These are phyloP conservation scores for Cynanchum wilfordii DNA, from an alignment of 257 asterid species.

Conservation along the genomic window DNA sequence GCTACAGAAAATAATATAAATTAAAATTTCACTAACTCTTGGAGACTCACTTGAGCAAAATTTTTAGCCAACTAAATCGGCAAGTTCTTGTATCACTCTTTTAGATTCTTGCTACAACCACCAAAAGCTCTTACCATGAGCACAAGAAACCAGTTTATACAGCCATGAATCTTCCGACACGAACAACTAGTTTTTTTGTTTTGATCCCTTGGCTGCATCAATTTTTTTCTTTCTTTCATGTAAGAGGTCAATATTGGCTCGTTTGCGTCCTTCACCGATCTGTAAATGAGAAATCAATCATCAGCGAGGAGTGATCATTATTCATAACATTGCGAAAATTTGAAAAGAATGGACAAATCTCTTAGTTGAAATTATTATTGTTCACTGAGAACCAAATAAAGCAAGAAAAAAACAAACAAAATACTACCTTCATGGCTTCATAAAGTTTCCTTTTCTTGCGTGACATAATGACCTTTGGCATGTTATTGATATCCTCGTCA, in stretches of 20 bases:
- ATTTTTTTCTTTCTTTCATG: constrained; percentile 42
- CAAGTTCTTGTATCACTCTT: neutral
- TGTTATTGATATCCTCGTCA: constrained; percentile 43
- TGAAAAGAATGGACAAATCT: neutral
- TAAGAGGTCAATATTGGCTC: constrained; percentile 24
- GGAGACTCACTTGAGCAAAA: constrained; percentile 9
- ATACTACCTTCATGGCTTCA: constrained; percentile 58
- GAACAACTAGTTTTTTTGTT: constrained; percentile 1
- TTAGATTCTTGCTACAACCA: neutral
- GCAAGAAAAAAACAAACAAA: neutral
- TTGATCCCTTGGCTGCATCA: constrained; percentile 41
- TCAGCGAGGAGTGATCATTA: neutral
- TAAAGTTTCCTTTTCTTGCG: constrained; percentile 55
- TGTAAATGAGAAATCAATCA: constrained; percentile 26
- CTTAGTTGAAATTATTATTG: neutral
- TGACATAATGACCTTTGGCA: constrained; percentile 48
- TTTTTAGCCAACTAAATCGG: constrained; percentile 20
- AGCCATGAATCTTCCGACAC: neutral
- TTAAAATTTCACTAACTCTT: neutral
- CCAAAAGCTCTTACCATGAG: neutral
- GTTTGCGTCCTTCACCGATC: constrained; percentile 48
- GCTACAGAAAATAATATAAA: neutral
- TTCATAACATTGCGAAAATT: neutral
- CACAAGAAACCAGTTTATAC: neutral
- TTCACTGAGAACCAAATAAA: neutral